Evolutionary conservation across 306 rosid genomes (phyloP), one percentile per base, ranked within the genome.

Genomic region (Vigna mungo): DNA sequence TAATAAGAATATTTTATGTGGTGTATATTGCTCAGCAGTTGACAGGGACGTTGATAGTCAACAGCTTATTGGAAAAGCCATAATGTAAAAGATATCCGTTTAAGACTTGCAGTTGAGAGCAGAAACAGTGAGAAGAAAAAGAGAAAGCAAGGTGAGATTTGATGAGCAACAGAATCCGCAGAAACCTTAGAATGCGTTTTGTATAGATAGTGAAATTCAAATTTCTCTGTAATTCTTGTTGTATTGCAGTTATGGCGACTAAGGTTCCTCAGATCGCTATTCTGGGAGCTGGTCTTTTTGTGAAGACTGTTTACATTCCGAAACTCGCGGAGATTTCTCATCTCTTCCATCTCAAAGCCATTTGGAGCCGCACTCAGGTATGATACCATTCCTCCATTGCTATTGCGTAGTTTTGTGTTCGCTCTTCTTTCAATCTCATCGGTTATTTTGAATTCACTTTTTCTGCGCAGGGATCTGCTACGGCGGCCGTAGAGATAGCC

Each of bases 271-370:
- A 86, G 85, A 92, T 94, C n/a, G 97, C 97, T 44, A 92, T 94
- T 73, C 59, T 89, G 23, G 98, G 98, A 88, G 98, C 95, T 56
- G 98, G 98, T 20, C 87, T 82, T 21, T 92, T 94, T 34, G 96
- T 94, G 52, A 89, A 65, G 89, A 84, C 53, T 75, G 96, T 90
- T 77, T 94, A 91, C 89, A 78, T 94, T 84, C 98, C 98, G 0
- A 83, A 94, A 79, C 92, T 92, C 74, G 79, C 93, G 7, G 95
- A 94, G 90, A 90, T 94, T 87, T 84, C 92, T 9, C 43, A 89
- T 80, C 95, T 92, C 72, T 71, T 94, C 67, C 1, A 12, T 16
- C 86, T 94, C 43, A 90, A 89, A 81, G 80, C 94, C 86, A 94
- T 94, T 82, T 94, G 98, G 98, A 94, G 98, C 85, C 94, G 98